Conservation (phyloP, 305 asterid species). For the Fraxinus platypoda region DNA sequence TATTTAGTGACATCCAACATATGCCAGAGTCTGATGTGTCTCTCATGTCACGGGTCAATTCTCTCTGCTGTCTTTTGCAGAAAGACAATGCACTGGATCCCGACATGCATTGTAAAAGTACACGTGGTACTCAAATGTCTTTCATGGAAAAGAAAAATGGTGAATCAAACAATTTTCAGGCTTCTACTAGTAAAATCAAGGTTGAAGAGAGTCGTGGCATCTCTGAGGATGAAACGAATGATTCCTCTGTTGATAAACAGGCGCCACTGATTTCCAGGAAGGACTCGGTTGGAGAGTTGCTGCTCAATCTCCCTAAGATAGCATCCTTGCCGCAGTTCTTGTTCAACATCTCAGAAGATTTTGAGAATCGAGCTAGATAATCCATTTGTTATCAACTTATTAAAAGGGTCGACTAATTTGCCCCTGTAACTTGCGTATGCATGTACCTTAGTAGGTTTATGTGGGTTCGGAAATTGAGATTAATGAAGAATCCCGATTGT, state of each 20-base stretch:
- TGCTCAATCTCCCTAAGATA: constrained; percentile 45
- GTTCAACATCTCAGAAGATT: constrained; percentile 41
- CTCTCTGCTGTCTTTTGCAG: constrained; percentile 54
- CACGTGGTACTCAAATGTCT: constrained; percentile 21
- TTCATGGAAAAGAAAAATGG: constrained; percentile 26
- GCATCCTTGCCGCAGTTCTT: constrained; percentile 55
- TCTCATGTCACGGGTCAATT: constrained; percentile 71
- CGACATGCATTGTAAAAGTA: constrained; percentile 25
- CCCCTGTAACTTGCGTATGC: background rate
- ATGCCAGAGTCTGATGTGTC: constrained; percentile 62
- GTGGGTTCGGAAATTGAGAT: constrained; percentile 33
- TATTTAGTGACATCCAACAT: constrained; percentile 41
- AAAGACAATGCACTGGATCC: constrained; percentile 29
- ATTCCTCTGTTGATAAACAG: constrained; percentile 26
- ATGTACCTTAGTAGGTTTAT: constrained; percentile 6
- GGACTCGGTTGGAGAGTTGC: constrained; percentile 49
- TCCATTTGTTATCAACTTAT: background rate
- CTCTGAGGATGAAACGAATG: constrained; percentile 17
- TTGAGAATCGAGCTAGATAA: constrained; percentile 31
- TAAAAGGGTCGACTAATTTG: background rate
- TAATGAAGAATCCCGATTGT: constrained; percentile 34
- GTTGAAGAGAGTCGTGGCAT: constrained; percentile 15
- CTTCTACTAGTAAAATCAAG: constrained; percentile 17
- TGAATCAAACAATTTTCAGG: constrained; percentile 17
- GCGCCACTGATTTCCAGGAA: constrained; percentile 39